A percentile compares a stretch with the other conserved stretches of the same genome.
Conservation (phyloP, 352 stramenopile species). For the Phytophthora palmivora region DNA sequence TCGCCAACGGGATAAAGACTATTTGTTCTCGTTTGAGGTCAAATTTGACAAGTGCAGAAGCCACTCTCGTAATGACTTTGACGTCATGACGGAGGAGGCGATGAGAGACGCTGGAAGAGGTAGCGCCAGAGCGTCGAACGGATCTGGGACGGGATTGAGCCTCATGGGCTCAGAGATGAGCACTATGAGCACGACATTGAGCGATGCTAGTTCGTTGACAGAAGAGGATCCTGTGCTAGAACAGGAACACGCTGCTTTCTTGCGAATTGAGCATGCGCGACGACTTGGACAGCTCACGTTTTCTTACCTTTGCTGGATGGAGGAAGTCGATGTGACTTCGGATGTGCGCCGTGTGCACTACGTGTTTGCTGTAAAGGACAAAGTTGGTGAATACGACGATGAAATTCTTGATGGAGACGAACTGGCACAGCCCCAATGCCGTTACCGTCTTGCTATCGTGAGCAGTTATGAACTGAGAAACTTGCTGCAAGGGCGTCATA, state of each 20-base stretch:
- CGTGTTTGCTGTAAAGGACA: conserved; percentile 55
- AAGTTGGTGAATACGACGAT: conserved; percentile 40
- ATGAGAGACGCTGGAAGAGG: conserved; percentile 13
- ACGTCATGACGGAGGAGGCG: conserved; percentile 17
- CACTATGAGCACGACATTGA: conserved; percentile 62
- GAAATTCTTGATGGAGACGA: conserved; percentile 18
- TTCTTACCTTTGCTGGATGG: conserved; percentile 74
- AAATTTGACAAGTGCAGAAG: conserved; percentile 45
- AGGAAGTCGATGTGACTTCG: conserved; percentile 71
- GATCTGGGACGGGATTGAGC: conserved; percentile 32
- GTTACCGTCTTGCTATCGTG: conserved; percentile 58
- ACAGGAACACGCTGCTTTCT: conserved; percentile 46
- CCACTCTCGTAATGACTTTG: conserved; percentile 8
- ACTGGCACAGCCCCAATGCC: not conserved
- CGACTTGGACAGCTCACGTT: conserved; percentile 52
- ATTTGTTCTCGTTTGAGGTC: conserved; percentile 87
- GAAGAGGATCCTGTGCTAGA: conserved; percentile 42
- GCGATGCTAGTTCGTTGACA: conserved; percentile 56
- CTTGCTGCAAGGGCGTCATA: conserved; percentile 44
- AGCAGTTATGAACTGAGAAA: conserved; percentile 69
- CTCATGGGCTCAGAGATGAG: conserved; percentile 46
- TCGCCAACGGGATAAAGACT: conserved; percentile 67
- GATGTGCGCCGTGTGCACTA: conserved; percentile 73
- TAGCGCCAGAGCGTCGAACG: conserved; percentile 17
- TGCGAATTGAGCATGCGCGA: conserved; percentile 54